Conservation (phyloP, 179 eudicot species). For the Silene vulgaris region DNA sequence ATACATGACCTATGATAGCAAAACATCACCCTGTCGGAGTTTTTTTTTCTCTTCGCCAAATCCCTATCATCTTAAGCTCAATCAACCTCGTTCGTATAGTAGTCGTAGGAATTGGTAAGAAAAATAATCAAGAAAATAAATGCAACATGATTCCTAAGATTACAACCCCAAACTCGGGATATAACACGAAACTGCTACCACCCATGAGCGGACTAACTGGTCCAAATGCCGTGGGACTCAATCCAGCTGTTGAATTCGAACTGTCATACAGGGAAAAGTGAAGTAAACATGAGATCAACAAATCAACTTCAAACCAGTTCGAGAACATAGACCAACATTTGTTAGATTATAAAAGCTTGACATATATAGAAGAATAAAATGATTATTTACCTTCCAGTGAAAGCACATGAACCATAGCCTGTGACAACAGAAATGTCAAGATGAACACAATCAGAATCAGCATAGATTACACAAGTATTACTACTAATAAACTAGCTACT, state of each 20-base stretch:
- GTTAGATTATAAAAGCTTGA: not conserved
- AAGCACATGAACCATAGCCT: slow-evolving; percentile 47
- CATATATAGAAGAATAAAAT: not conserved
- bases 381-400: slow-evolving; percentile 39
- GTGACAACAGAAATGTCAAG: slow-evolving; percentile 23
- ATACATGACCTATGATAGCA: not conserved
- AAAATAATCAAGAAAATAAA: slow-evolving; percentile 21
- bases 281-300: slow-evolving; percentile 13
- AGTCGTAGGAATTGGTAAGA: not conserved
- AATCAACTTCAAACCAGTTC: not conserved
- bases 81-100: slow-evolving; percentile 8
- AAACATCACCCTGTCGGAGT: not conserved
- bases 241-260: slow-evolving; percentile 27
- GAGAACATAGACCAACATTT: slow-evolving; percentile 3
- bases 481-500: too few relatives aligned
- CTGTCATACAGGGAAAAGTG: slow-evolving; percentile 19
- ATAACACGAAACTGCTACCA: slow-evolving; percentile 24
- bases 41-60: not conserved
- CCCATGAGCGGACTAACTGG: slow-evolving; percentile 40
- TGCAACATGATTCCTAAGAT: slow-evolving; percentile 25
- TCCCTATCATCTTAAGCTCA: slow-evolving; percentile 18
- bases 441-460: slow-evolving; percentile 16
- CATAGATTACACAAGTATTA: not conserved
- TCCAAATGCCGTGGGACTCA: slow-evolving; percentile 34
- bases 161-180: slow-evolving; percentile 17